Base-by-base conservation (phyloP, 106 monocot species). In the Phalaenopsis equestris region DNA sequence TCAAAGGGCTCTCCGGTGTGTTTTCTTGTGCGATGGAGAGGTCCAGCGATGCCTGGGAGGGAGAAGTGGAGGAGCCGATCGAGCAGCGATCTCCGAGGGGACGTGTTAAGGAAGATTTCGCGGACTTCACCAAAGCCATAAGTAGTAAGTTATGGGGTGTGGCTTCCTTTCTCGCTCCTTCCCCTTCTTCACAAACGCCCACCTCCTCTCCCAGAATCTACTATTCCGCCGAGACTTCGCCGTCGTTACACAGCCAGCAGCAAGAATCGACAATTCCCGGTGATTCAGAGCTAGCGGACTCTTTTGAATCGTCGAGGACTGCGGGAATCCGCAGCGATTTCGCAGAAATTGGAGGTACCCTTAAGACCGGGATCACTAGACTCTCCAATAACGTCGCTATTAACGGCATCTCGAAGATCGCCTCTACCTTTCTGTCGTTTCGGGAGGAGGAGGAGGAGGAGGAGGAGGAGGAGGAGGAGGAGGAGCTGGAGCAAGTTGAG, bases 121-220 rank as follows among this genome's bases (percentile, higher is more conserved):
- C 94, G 39, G 94, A 94, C 84, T 86, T 99, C 55, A 92, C 91
- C 81, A 79, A 95, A 87, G 86, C 92, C 82, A 78, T 99, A 46
- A 87, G 88, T 42, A 90, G 92, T 85, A 90, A 91, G 79, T 84
- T 99, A 52, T 92, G 92, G 87, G 98, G 94, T 49, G 94, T 95
- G 74, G 94, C 98, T 24, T 88, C 86, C 79, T 99, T 99, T 84
- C 92, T 98, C 61, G 94, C 92, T 77, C 94, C 98, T 38, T 89
- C 92, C 37, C 90, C 93, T 24, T 18, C 72, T 5, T 42, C 72
- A 42, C 76, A 24, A 48, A 42, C 72, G 55, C 47, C 79, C 67
- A 47, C 56, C 68, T 43, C 77, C 64, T 38, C 42, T n/a, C 76
- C 49, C 46, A 30, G 76, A 11, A 49, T 49, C 48, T 47, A 76